Evolutionary conservation across 2,329 filamentous ascomycete species (phyloP), one percentile per base, ranked within the genome.

Genomic region (Beauveria sp.): DNA sequence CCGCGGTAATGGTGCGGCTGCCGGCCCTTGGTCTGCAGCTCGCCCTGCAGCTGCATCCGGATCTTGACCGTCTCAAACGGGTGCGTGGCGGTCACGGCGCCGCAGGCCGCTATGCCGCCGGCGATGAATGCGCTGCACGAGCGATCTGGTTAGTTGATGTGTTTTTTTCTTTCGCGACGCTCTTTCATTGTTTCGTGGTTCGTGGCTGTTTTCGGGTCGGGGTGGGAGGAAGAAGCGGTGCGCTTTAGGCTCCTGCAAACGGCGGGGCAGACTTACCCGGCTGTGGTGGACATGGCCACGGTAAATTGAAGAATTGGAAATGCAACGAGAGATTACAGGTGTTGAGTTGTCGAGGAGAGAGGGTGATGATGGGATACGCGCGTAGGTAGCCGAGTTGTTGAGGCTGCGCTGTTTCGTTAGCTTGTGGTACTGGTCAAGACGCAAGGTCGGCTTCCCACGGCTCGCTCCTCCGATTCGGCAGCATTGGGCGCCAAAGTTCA

Each of bases 21-120:
- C 72, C 92, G 87, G 68, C 87, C 86, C 73, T 93, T 96, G 62
- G 88, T 81, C 72, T 97, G 91, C 61, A 99, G 84, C 76, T 99
- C 95, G 75, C 95, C 95, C 76, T 99, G 95, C 61, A 99, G 77
- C 79, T 99, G 95, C 84, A 99, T 87, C 70, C 93, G 90, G 73
- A 98, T 98, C 84, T 99, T 99, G 74, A 99, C 92, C 14, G 93
- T 98, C 78, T 99, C 95, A 79, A 98, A 98, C 62, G 93, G 93
- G 77, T 99, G 95, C 56, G 95, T 98, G 67, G 96, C 93, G 46
- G 93, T 98, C 62, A 99, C 95, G 66, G 95, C 95, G 72, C 95
- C 95, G 78, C 93, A 98, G 67, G 95, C 95, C 72, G 95, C 95
- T 72, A 99, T 90, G 73, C 95, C 95, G 73, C 95, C 95, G 62